These are phyloP conservation scores for Mesotaenium endlicherianum DNA, from an alignment of 139 green algal species.

Conservation along the genomic window DNA sequence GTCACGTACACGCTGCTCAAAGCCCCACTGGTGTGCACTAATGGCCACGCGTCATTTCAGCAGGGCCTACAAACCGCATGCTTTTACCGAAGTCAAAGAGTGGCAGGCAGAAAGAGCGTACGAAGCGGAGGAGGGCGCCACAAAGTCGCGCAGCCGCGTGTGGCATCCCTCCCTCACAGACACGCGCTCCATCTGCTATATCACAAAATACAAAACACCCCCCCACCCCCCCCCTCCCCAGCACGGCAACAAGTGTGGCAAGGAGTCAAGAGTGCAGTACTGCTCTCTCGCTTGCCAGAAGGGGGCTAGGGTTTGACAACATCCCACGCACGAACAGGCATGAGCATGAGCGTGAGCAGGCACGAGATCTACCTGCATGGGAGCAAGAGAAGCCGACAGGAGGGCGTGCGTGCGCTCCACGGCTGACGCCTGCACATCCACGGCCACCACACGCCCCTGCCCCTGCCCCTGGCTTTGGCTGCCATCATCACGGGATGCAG, in stretches of 20 bases:
- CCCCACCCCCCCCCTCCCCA: too few relatives aligned
- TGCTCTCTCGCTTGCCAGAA: background rate
- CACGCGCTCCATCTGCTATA: conserved; percentile 16
- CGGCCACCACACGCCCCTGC: conserved; percentile 1
- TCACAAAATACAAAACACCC: too few relatives aligned
- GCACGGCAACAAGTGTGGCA: too few relatives aligned
- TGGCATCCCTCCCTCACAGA: background rate
- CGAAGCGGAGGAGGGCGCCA: background rate
- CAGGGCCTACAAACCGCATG: too few relatives aligned
- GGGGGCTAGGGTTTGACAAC: background rate
- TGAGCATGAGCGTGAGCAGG: background rate
- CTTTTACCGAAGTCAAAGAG: background rate
- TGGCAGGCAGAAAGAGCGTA: too few relatives aligned
- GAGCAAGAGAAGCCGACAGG: background rate
- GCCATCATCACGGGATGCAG: background rate
- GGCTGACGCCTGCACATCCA: conserved; percentile 8
- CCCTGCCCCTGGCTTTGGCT: background rate
- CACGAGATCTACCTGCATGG: background rate
- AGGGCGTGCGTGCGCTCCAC: background rate
- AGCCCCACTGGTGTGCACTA: too few relatives aligned
- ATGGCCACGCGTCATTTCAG: too few relatives aligned
- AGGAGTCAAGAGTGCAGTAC: too few relatives aligned
- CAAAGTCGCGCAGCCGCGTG: background rate
- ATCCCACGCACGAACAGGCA: background rate
- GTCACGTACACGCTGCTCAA: background rate